Base-by-base conservation (phyloP, 345 rosid genomes). In the Rhizophora mangle region DNA sequence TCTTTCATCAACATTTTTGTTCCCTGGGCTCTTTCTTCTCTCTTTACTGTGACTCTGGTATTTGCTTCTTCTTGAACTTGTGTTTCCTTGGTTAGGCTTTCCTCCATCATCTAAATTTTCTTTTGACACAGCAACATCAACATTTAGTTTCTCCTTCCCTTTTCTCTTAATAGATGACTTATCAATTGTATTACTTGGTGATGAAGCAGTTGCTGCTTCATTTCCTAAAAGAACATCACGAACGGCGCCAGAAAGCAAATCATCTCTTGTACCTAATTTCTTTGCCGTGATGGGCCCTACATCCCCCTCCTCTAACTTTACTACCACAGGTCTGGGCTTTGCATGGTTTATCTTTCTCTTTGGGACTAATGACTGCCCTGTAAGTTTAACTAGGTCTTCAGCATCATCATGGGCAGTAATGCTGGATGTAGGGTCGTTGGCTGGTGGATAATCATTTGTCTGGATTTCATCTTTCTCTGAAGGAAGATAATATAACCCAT, bases 261-360 rank as follows among this genome's bases (percentile, higher is more conserved):
- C 89, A 77, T 80, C 88, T 61, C 74, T 81, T 24, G 62, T 36
- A 19, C 72, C 76, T 6, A 67, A 68, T 75, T 82, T 83, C 74
- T 72, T 88, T 22, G 68, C 34, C 36, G 61, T 53, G 20, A 71
- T 62, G 29, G 75, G 73, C 62, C 65, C 68, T 16, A 63, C 87
- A 65, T 84, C 89, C 69, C 82, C 93, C 74, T 86, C 93, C 69
- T 92, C 96, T 75, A 96, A 85, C 82, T 85, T 86, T 70, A 96
- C 96, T 60, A 96, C 97, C 65, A 92, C 94, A 61, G 99, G 98
- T 84, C 99, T 90, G 22, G 85, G 84, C 73, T 95, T 95, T 29
- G 83, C 80, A 66, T 76, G 76, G 72, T 73, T 87, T 39, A 80
- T 65, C 76, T 85, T 96, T 72, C 78, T 87, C 81, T 82, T 85